Evolutionary conservation across 768 basidiomycete species (phyloP), one percentile per base, ranked within the genome.

Genomic region (Podaxis pistillaris): DNA sequence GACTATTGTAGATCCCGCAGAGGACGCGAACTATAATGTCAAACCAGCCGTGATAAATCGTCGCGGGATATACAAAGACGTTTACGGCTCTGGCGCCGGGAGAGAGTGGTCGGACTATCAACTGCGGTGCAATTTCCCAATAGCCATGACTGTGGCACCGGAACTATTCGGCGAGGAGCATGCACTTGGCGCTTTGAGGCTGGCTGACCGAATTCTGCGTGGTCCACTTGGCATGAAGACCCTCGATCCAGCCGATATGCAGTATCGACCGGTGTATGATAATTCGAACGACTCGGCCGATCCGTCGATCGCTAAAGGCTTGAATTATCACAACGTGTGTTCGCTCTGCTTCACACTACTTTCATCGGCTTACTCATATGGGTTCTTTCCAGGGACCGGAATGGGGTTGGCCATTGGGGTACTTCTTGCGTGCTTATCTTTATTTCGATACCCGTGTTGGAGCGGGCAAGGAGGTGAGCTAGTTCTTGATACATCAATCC

Each of bases 61-160:
- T 13, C 84, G 97, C 62, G 97, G 96, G 4, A 96, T 98, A 71
- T 99, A 98, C 82, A 99, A 99, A 81, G 97, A 99, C 72, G 94
- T 98, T 6, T 90, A 90, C 67, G 94, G 96, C 44, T 95, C 97
- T 11, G 93, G 93, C 0, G 70, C 81, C 53, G 91, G 88, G 9
- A 84, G 93, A 60, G 93, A 96, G 74, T 98, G 94, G 94, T 93
- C 94, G 4, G 96, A 99, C 75, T 99, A 98, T 73, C 97, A 98
- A 74, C 83, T 97, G 67, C 84, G 95, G 64, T 85, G 87, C 69
- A 97, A 98, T 75, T 96, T 94, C 80, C 89, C 95, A 3, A 90
- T 98, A 63, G 93, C 97, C 0, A 98, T 98, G 96, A 84, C 90
- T 2, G 95, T 98, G 50, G 97, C 97, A 1, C 96, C 96, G 8